phyloP scores from a whole-genome alignment of 78 protist genomes.

The Planoprotostelium fungivorum region DNA sequence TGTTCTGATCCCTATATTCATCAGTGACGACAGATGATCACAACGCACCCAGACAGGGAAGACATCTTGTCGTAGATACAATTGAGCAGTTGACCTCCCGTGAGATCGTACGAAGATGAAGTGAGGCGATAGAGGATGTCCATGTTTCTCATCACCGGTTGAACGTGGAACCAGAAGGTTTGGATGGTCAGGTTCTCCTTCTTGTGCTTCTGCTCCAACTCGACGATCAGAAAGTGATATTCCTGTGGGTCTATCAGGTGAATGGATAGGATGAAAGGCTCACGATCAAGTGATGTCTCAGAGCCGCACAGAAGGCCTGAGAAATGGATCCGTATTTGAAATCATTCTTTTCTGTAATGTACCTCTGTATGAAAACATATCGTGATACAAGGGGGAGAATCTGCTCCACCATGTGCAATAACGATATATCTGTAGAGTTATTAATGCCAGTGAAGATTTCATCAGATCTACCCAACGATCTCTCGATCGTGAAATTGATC shows the following conservation, averaged over 20 bases:
- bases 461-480: constrained; percentile 2
- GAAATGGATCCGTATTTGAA: constrained; percentile 38
- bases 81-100: constrained; percentile 38
- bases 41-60: background rate
- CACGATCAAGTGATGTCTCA: constrained; percentile 14
- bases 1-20: constrained; percentile 15
- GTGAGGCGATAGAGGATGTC: constrained; percentile 14
- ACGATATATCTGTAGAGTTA: background rate
- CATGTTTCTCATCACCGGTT: constrained; percentile 36
- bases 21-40: background rate
- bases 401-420: background rate
- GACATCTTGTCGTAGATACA: constrained; percentile 4
- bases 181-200: constrained; percentile 32
- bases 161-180: constrained; percentile 61
- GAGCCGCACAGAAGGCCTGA: constrained; percentile 67
- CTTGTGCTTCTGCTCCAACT: constrained; percentile 46
- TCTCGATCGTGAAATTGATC: background rate
- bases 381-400: background rate
- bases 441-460: too few species aligned
- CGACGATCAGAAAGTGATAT: constrained; percentile 32
- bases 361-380: background rate
- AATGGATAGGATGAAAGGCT: background rate
- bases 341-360: background rate
- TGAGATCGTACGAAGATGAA: background rate
- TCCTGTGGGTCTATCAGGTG: constrained; percentile 20